Conservation (phyloP, 2,329 filamentous ascomycete genomes). For the Bimuria novae-zelandiae region DNA sequence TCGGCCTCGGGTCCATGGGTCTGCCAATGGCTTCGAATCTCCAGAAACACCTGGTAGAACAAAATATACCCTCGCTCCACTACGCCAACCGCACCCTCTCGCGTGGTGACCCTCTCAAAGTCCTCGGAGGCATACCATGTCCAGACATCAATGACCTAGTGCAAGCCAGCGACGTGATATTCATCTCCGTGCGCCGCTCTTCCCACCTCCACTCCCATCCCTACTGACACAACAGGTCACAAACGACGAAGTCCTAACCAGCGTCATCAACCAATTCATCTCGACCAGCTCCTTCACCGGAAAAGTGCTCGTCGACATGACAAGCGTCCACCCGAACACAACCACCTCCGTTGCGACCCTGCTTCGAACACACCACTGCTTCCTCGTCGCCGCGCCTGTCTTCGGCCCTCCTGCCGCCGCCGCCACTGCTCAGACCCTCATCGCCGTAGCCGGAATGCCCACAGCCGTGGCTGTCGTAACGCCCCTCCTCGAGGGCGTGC, state of each 20-base stretch:
- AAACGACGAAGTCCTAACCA: conserved; percentile 49
- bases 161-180: conserved; percentile 27
- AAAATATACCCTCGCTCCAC: conserved; percentile 30
- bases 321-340: conserved; percentile 56
- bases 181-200: conserved; percentile 40
- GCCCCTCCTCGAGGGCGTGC: conserved; percentile 50
- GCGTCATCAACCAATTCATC: conserved; percentile 35
- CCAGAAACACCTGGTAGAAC: conserved; percentile 47
- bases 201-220: not conserved
- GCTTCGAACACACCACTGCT: conserved; percentile 33
- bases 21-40: conserved; percentile 56
- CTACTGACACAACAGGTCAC: conserved; percentile 33
- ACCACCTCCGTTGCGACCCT: conserved; percentile 35
- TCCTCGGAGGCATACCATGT: conserved; percentile 24
- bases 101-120: conserved; percentile 46
- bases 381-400: conserved; percentile 54
- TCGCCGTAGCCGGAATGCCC: conserved; percentile 51
- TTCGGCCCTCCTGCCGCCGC: conserved; percentile 59
- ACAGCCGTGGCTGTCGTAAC: conserved; percentile 42
- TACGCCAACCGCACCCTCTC: conserved; percentile 57
- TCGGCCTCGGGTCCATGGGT: conserved; percentile 59
- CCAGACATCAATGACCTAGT: conserved; percentile 22
- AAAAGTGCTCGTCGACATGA: conserved; percentile 57
- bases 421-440: conserved; percentile 52
- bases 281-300: conserved; percentile 23